Percentiles rank a stretch among this genome's conserved stretches.
Evolutionary conservation across 805 yeast species (phyloP).

Genomic region (Metschnikowia borealis): DNA sequence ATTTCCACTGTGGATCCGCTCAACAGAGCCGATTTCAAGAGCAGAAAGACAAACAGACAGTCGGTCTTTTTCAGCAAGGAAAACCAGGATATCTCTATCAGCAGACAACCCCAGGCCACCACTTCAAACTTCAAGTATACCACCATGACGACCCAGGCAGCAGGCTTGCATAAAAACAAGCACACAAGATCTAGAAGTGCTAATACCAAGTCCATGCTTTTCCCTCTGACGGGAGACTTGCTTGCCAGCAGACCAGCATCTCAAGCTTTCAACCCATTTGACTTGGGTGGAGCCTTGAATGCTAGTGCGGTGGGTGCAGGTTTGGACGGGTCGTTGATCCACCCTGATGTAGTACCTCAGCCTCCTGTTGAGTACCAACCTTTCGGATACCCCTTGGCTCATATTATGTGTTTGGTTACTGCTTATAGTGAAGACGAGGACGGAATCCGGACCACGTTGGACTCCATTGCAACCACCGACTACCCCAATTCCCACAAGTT

Average conservation of each 20-base stretch:
- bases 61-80: constrained; percentile 35
- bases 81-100: constrained; percentile 26
- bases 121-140: constrained; percentile 42
- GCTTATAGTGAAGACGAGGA: constrained; percentile 92
- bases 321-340: constrained; percentile 56
- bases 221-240: constrained; percentile 30
- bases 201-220: constrained; percentile 15
- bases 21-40: constrained; percentile 47
- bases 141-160: constrained; percentile 67
- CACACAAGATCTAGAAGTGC: constrained; percentile 11
- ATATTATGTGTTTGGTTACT: constrained; percentile 54
- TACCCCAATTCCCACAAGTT: constrained; percentile 94
- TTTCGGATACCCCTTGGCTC: constrained; percentile 57
- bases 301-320: constrained; percentile 36
- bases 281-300: constrained; percentile 15
- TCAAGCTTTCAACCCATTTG: constrained; percentile 27
- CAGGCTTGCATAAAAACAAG: constrained; percentile 24
- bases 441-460: constrained; percentile 83
- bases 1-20: constrained; percentile 48
- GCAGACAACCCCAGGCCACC: constrained; percentile 25
- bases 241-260: constrained; percentile 25
- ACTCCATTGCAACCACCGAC: constrained; percentile 91
- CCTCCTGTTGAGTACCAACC: constrained; percentile 91
- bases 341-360: constrained; percentile 81
- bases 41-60: constrained; percentile 35